Evolutionary conservation across 1,139 yeast species (phyloP).

Genomic region (Blastobotrys proliferans): DNA sequence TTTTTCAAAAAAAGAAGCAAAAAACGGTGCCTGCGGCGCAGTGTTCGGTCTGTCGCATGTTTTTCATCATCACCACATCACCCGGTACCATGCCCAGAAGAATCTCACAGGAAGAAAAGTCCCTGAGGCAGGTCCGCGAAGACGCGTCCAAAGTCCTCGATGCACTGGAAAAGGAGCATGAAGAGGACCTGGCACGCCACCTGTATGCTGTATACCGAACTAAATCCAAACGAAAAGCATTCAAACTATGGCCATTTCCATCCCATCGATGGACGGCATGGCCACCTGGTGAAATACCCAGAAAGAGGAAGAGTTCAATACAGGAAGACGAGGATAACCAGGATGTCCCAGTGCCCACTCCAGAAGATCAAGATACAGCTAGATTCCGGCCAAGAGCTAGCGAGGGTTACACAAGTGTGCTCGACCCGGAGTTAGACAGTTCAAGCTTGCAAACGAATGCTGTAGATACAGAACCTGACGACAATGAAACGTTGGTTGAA

Average conservation of each 20-base stretch:
- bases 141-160: constrained; percentile 20
- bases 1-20: too few species aligned
- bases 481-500: neutral
- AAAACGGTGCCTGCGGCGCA: too few species aligned
- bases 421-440: neutral
- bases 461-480: neutral
- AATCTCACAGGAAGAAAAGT: too few species aligned
- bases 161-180: constrained; percentile 26
- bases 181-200: constrained; percentile 28
- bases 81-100: constrained; percentile 98
- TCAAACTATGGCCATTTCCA: constrained; percentile 8
- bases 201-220: constrained; percentile 28
- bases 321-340: neutral
- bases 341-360: neutral
- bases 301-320: neutral
- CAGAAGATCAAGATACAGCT: neutral
- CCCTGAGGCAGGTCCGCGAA: constrained; percentile 4
- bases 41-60: too few species aligned
- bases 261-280: constrained; percentile 9
- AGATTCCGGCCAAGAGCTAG: neutral
- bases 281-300: constrained; percentile 9
- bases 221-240: constrained; percentile 9
- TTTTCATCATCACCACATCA: too few species aligned
- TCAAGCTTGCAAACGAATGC: neutral
- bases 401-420: neutral